phyloP scores from a whole-genome alignment of 805 yeast species.

The Candida fluviatilis region DNA sequence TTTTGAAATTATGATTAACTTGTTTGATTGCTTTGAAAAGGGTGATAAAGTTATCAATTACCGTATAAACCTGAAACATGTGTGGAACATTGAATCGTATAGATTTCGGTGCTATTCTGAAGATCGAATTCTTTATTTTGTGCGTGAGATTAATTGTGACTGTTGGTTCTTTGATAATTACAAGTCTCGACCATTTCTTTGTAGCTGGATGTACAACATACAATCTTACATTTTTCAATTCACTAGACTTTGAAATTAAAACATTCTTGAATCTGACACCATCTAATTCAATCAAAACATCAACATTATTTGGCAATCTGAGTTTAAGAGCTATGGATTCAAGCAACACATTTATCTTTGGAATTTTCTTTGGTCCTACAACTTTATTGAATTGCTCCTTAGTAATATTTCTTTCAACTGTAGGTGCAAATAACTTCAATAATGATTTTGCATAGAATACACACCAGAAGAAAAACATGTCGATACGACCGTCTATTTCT shows the following conservation, averaged over 20 bases:
- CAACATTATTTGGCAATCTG: slow-evolving; percentile 44
- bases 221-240: slow-evolving; percentile 36
- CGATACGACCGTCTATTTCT: slow-evolving; percentile 35
- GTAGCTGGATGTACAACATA: slow-evolving; percentile 51
- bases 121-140: slow-evolving; percentile 9
- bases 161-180: slow-evolving; percentile 25
- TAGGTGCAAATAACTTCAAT: slow-evolving; percentile 30
- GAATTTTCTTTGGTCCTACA: slow-evolving; percentile 15
- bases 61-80: slow-evolving; percentile 66
- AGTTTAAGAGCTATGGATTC: slow-evolving; percentile 36
- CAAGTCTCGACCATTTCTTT: slow-evolving; percentile 35
- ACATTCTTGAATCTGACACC: slow-evolving; percentile 22
- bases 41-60: slow-evolving; percentile 76
- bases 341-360: slow-evolving; percentile 27
- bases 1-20: slow-evolving; percentile 45
- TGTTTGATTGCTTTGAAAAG: slow-evolving; percentile 65
- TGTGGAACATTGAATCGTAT: slow-evolving; percentile 63
- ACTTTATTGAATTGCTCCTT: slow-evolving; percentile 19
- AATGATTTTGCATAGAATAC: slow-evolving; percentile 33
- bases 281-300: slow-evolving; percentile 44
- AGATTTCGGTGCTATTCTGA: slow-evolving; percentile 25
- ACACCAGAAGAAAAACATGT: slow-evolving; percentile 41
- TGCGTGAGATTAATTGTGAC: slow-evolving; percentile 12
- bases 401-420: slow-evolving; percentile 22
- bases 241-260: slow-evolving; percentile 22